Percentiles rank a stretch among this genome's conserved stretches.
phyloP scores from a whole-genome alignment of 768 basidiomycete species.

The Polyporus arcularius region DNA sequence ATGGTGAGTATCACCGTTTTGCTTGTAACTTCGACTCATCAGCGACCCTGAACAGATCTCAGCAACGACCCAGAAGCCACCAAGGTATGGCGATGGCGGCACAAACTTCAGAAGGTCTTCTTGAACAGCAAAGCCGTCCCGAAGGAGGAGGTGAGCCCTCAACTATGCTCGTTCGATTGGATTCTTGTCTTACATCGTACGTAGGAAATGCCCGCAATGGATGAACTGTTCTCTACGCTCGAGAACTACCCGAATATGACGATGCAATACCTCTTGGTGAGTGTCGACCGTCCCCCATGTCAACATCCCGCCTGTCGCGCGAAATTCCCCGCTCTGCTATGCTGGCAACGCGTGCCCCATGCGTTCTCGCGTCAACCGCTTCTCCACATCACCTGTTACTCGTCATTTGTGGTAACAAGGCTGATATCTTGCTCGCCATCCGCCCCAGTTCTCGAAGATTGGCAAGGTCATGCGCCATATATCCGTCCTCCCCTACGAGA shows the following conservation, averaged over 20 bases:
- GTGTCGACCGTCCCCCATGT: slow-evolving; percentile 22
- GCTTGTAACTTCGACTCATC: background rate
- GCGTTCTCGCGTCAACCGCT: slow-evolving; percentile 19
- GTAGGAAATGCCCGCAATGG: slow-evolving; percentile 77
- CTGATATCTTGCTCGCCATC: slow-evolving; percentile 14
- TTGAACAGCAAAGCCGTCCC: slow-evolving; percentile 65
- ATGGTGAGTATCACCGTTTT: slow-evolving; percentile 45
- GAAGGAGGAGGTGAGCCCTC: slow-evolving; percentile 57
- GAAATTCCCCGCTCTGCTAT: slow-evolving; percentile 27
- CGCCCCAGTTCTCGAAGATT: slow-evolving; percentile 71
- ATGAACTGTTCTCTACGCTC: slow-evolving; percentile 73
- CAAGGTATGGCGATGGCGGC: slow-evolving; percentile 89
- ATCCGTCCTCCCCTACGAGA: slow-evolving; percentile 50
- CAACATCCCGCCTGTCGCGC: background rate
- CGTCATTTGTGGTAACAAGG: slow-evolving; percentile 20
- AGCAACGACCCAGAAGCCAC: slow-evolving; percentile 60
- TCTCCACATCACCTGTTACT: slow-evolving; percentile 13
- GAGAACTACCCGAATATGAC: slow-evolving; percentile 78
- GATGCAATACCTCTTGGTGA: slow-evolving; percentile 68
- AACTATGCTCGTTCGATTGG: slow-evolving; percentile 1
- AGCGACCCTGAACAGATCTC: slow-evolving; percentile 38
- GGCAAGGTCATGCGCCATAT: slow-evolving; percentile 91
- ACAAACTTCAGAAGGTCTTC: slow-evolving; percentile 88
- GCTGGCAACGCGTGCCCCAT: slow-evolving; percentile 27
- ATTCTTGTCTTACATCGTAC: slow-evolving; percentile 12